phyloP scores from a whole-genome alignment of 176 grass and related monocot species.

The Eleusine coracana region DNA sequence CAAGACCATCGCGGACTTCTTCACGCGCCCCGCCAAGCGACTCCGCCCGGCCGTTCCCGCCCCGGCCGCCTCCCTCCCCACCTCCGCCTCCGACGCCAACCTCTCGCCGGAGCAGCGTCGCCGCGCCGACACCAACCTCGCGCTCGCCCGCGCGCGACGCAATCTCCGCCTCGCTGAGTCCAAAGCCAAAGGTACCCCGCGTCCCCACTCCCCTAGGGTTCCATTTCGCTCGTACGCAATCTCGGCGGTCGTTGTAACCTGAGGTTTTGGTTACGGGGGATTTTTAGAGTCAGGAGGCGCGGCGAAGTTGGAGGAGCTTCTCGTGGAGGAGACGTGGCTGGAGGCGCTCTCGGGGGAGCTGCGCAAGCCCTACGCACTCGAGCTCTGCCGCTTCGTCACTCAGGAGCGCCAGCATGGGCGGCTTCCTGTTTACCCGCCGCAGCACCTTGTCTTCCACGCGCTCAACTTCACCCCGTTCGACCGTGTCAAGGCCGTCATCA shows the following conservation, averaged over 20 bases:
- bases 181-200: slow-evolving; percentile 81
- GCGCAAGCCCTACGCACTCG: slow-evolving; percentile 74
- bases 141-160: slow-evolving; percentile 61
- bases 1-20: slow-evolving; percentile 70
- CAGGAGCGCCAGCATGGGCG: slow-evolving; percentile 57
- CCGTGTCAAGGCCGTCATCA: slow-evolving; percentile 85
- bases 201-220: slow-evolving; percentile 14
- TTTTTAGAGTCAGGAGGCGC: slow-evolving; percentile 23
- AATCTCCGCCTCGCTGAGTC: slow-evolving; percentile 72
- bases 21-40: slow-evolving; percentile 75
- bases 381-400: slow-evolving; percentile 77
- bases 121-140: slow-evolving; percentile 77
- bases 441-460: slow-evolving; percentile 81
- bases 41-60: slow-evolving; percentile 40
- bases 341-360: slow-evolving; percentile 67
- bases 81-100: slow-evolving; percentile 24
- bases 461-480: slow-evolving; percentile 84
- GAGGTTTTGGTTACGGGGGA: neutral
- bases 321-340: slow-evolving; percentile 85
- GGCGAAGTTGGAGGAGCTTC: slow-evolving; percentile 83
- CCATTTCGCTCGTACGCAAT: neutral
- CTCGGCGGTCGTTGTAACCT: neutral
- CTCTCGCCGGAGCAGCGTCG: slow-evolving; percentile 65
- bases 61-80: slow-evolving; percentile 39
- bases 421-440: slow-evolving; percentile 75